A percentile compares a stretch with the other conserved stretches of the same genome.
Conservation (phyloP, 2,329 filamentous ascomycete genomes). For the Aspergillus sp. region DNA sequence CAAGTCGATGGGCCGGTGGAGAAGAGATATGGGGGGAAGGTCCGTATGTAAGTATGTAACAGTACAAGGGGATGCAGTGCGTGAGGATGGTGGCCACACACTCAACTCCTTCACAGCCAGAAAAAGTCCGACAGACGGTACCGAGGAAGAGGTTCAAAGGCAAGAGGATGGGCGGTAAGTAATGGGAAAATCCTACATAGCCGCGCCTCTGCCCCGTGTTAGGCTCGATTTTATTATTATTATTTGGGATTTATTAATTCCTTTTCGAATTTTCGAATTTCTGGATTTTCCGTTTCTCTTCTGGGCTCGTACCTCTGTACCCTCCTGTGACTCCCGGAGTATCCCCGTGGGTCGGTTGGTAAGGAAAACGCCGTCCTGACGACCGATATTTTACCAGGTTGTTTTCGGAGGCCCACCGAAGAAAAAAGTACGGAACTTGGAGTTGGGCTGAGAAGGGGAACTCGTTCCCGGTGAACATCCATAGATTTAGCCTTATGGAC, state of each 20-base stretch:
- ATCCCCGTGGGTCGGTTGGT: constrained; percentile 24
- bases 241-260: constrained; percentile 6
- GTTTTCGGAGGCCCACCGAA: constrained; percentile 28
- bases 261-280: constrained; percentile 9
- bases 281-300: constrained; percentile 12
- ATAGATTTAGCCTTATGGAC: background rate
- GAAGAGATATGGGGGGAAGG: constrained; percentile 18
- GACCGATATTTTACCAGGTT: constrained; percentile 28
- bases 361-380: constrained; percentile 24
- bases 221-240: constrained; percentile 12
- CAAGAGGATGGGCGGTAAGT: constrained; percentile 25
- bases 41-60: constrained; percentile 23
- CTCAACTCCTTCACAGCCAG: background rate
- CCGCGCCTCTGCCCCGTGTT: constrained; percentile 19
- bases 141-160: constrained; percentile 26
- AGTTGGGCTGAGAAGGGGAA: background rate
- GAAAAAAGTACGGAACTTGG: constrained; percentile 25
- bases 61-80: constrained; percentile 19
- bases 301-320: constrained; percentile 9
- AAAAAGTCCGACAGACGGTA: constrained; percentile 21
- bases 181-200: constrained; percentile 17
- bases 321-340: constrained; percentile 26
- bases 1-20: constrained; percentile 23
- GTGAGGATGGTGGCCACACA: constrained; percentile 20
- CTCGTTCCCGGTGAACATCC: background rate